phyloP scores from a whole-genome alignment of 1,284 basidiomycete species.

The Termitomyces sp. region DNA sequence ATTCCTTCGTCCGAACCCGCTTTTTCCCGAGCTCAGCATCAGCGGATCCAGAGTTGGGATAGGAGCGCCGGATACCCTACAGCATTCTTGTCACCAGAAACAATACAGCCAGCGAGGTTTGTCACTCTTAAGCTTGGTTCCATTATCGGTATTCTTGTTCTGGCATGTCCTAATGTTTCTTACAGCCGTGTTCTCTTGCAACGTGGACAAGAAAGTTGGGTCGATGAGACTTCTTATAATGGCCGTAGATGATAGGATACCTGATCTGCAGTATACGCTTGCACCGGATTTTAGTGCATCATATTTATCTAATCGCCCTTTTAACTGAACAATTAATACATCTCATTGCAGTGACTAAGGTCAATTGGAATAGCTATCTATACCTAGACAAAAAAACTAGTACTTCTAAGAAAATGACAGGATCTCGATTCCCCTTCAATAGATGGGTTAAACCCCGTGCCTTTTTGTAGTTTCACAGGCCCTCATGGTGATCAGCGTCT shows the following conservation, averaged over 20 bases:
- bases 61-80: conserved; percentile 16
- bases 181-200: conserved; percentile 24
- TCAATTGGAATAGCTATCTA: background rate
- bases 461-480: background rate
- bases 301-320: background rate
- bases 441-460: background rate
- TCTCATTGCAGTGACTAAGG: background rate
- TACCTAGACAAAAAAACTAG: background rate
- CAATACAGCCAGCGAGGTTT: conserved; percentile 12
- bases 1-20: conserved; percentile 11
- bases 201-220: conserved; percentile 33
- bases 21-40: conserved; percentile 22
- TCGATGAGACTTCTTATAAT: conserved; percentile 41
- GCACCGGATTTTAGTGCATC: background rate
- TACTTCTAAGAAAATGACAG: background rate
- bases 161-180: conserved; percentile 17
- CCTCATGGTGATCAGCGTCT: background rate
- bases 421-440: background rate
- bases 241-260: conserved; percentile 19
- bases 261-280: background rate
- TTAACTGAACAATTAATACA: background rate
- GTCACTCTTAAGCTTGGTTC: background rate
- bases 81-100: conserved; percentile 12
- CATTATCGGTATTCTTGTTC: background rate
- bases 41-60: conserved; percentile 27